phyloP scores from a whole-genome alignment of 495 filamentous ascomycete genomes.

The Penicillium canescens region DNA sequence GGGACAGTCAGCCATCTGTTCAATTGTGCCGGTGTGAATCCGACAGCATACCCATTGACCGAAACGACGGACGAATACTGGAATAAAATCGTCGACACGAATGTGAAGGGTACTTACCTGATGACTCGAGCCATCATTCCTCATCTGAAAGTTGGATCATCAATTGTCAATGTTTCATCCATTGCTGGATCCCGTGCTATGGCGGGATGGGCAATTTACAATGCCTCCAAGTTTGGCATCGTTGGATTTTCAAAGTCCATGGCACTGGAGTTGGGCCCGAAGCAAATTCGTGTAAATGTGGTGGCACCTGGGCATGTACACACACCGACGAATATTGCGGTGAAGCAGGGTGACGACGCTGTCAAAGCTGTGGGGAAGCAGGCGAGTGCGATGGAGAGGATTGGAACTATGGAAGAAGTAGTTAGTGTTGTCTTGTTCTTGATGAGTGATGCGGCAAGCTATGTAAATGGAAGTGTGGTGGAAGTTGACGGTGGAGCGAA shows the following conservation, averaged over 20 bases:
- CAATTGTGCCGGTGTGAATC: conserved; percentile 55
- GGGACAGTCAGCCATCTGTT: conserved; percentile 45
- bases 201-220: conserved; percentile 42
- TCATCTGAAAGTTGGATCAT: conserved; percentile 4
- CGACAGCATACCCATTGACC: conserved; percentile 42
- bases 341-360: conserved; percentile 31
- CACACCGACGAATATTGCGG: conserved; percentile 37
- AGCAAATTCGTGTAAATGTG: conserved; percentile 49
- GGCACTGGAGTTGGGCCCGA: conserved; percentile 49
- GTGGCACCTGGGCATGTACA: conserved; percentile 49
- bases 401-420: conserved; percentile 49
- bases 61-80: conserved; percentile 19
- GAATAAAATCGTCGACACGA: conserved; percentile 11
- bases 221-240: conserved; percentile 49
- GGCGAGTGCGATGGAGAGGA: conserved; percentile 40
- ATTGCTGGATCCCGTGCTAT: conserved; percentile 39
- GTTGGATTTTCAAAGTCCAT: conserved; percentile 53
- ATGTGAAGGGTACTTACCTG: conserved; percentile 14
- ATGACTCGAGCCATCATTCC: conserved; percentile 12
- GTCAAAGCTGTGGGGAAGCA: conserved; percentile 7
- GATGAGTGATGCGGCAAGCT: conserved; percentile 40
- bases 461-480: conserved; percentile 36
- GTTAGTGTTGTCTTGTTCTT: conserved; percentile 50
- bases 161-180: conserved; percentile 47
- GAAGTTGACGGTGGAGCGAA: neutral